Evolutionary conservation across 805 yeast genomes (phyloP), one percentile per base, ranked within the genome.

Genomic region (Ogataea siamensis): DNA sequence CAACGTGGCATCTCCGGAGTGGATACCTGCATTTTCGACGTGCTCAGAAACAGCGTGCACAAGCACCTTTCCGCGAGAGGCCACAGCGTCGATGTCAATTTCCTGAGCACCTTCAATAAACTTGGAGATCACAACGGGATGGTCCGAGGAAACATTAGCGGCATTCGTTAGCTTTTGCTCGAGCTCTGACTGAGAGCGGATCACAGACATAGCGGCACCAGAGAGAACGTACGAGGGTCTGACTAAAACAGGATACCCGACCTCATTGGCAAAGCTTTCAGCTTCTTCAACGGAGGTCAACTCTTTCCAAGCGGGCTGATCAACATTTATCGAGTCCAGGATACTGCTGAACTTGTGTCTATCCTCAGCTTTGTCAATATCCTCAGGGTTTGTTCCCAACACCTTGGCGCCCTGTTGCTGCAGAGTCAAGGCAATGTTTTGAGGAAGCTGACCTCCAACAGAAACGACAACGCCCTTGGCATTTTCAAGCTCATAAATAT

Each of bases 221-320:
- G 96, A 87, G 48, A 91, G 72, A 25, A 91, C 99, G 60, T 91
- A 91, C 15, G 97, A 89, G 19, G 99, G 99, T 72, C 99, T 87
- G 37, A 91, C 98, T 52, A 91, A 72, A 25, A 91, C 98, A 33
- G 99, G 99, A 64, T 87, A 91, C 25, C 87, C 74, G 37, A 87
- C 98, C 59, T 77, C 80, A 31, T 87, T 83, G 42, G 98, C 97
- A 60, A 91, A 91, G 29, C 68, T 78, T 63, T 87, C 94, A 43
- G 99, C 98, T 65, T 91, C 98, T 24, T 74, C 87, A 40, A 87
- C 73, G 13, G 96, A 86, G 22, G 98, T 88, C 55, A 91, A 77
- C 67, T 91, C 99, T 66, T 89, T 91, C 99, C 99, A 91, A 26
- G 96, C 96, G 29, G 99, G 99, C 70, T 91, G 99, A 67, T 91